phyloP scores from a whole-genome alignment of 2,329 filamentous ascomycete genomes.

The Lasiodiplodia sp. region DNA sequence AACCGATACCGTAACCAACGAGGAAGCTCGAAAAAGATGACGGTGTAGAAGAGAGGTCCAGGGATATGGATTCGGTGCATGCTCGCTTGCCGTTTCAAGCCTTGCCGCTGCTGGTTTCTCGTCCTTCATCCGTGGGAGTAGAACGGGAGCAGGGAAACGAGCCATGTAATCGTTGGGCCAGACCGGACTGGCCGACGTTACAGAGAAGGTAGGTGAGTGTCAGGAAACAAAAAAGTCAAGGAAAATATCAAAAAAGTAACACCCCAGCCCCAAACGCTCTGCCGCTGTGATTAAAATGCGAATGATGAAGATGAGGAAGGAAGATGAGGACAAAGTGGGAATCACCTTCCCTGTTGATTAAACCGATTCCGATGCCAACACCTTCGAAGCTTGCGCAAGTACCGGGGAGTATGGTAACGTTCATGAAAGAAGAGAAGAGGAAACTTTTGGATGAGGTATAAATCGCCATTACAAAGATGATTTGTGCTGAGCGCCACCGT shows the following conservation, averaged over 20 bases:
- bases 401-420: slow-evolving; percentile 2
- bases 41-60: not conserved
- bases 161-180: not conserved
- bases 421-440: not conserved
- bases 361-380: slow-evolving; percentile 5
- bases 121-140: not conserved
- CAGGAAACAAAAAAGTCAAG: not conserved
- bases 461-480: slow-evolving; percentile 17
- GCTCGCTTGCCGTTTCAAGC: not conserved
- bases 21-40: not conserved
- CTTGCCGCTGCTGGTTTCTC: not conserved
- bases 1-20: slow-evolving; percentile 6
- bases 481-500: slow-evolving; percentile 18
- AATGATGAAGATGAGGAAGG: not conserved
- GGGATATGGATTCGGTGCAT: not conserved
- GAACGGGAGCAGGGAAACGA: not conserved
- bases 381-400: not conserved
- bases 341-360: not conserved
- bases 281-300: slow-evolving; percentile 15
- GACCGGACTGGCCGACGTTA: not conserved
- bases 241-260: not conserved
- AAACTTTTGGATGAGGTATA: slow-evolving; percentile 20
- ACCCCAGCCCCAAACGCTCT: slow-evolving; percentile 1
- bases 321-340: not conserved
- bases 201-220: not conserved